Percentiles rank a stretch among this genome's conserved stretches.
Conservation (phyloP, 176 grass and related monocot genomes). For the Chloris gayana region DNA sequence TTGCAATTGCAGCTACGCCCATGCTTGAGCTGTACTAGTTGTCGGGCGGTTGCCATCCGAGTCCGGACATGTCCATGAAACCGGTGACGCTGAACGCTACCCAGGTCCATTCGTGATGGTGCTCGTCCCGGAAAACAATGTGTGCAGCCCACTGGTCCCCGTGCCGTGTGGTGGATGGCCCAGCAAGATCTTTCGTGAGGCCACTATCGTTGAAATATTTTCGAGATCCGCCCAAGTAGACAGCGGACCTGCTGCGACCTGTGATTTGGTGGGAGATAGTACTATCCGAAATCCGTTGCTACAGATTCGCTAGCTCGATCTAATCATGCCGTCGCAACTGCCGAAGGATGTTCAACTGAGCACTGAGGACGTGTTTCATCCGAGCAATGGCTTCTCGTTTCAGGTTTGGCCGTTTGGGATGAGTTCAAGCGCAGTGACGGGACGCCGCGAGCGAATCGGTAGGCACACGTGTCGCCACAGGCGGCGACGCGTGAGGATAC, state of each 20-base stretch:
- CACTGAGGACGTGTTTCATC: too few relatives aligned
- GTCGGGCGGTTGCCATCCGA: slow-evolving; percentile 18
- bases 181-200: slow-evolving; percentile 14
- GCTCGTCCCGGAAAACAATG: neutral
- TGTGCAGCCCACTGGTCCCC: neutral
- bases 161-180: neutral
- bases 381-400: too few relatives aligned
- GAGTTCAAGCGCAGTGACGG: too few relatives aligned
- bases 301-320: neutral
- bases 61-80: neutral
- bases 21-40: neutral
- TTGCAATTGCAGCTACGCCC: neutral
- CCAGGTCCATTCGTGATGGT: neutral
- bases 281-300: neutral
- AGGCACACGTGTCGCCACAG: neutral
- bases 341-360: neutral
- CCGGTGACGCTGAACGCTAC: neutral
- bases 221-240: neutral
- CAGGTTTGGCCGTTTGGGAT: neutral
- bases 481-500: neutral
- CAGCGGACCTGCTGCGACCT: slow-evolving; percentile 13
- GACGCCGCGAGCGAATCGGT: too few relatives aligned
- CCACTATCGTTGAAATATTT: slow-evolving; percentile 41
- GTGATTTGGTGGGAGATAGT: neutral
- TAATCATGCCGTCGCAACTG: neutral